Conservation (phyloP, 192 early-diverging fungal species). For the Coemansia sp. region DNA sequence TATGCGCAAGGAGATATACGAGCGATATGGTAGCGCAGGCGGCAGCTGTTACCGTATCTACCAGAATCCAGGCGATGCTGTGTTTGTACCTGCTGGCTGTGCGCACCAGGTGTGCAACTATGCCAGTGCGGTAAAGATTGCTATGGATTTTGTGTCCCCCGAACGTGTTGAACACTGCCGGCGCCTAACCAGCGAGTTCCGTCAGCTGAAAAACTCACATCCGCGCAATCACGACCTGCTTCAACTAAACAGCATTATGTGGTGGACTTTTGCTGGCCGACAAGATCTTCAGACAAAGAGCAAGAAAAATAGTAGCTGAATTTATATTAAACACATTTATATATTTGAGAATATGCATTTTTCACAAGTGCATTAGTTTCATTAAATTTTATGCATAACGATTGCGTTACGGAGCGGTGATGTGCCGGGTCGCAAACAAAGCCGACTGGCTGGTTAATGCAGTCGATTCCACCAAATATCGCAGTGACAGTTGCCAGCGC, state of each 20-base stretch:
- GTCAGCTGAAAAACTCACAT: constrained; percentile 31
- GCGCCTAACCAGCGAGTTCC: constrained; percentile 53
- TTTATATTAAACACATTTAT: too few species aligned
- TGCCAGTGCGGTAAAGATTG: constrained; percentile 62
- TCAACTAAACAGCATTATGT: constrained; percentile 53
- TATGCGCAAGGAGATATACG: constrained; percentile 40
- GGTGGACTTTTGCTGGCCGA: constrained; percentile 31
- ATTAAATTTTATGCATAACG: too few species aligned
- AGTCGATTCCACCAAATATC: constrained; percentile 5
- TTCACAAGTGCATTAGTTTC: too few species aligned
- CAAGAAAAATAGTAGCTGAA: neutral
- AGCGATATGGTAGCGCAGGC: constrained; percentile 15
- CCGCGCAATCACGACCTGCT: constrained; percentile 53
- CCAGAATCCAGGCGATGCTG: constrained; percentile 70
- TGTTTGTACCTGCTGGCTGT: constrained; percentile 76
- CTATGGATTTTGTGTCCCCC: constrained; percentile 69
- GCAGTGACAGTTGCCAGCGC: constrained; percentile 5
- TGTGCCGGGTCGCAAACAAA: too few species aligned
- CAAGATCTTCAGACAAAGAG: neutral
- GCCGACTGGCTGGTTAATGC: neutral
- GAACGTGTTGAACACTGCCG: constrained; percentile 56
- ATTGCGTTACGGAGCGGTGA: too few species aligned
- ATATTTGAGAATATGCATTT: too few species aligned
- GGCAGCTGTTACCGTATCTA: constrained; percentile 57
- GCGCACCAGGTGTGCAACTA: constrained; percentile 75